phyloP scores from a whole-genome alignment of 225 moss, liverwort and hornwort genomes.

The Marchantia polymorpha region DNA sequence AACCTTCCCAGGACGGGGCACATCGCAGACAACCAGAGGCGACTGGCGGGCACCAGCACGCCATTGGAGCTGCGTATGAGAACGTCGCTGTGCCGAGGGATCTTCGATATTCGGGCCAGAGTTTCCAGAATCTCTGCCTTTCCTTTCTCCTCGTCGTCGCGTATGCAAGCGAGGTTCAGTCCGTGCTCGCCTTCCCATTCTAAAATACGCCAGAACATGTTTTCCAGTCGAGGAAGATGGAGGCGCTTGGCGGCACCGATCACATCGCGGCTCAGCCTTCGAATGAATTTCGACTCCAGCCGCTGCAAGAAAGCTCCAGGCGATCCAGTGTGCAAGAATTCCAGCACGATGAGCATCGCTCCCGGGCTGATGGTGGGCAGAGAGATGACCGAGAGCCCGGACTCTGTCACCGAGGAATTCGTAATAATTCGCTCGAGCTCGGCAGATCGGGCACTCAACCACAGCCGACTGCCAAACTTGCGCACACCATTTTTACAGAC shows the following conservation, averaged over 20 bases:
- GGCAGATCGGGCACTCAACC: slow-evolving; percentile 2
- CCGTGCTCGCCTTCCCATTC: not conserved
- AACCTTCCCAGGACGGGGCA: slow-evolving; percentile 1
- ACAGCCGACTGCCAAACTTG: slow-evolving; percentile 2
- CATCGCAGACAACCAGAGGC: not conserved
- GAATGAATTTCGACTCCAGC: not conserved
- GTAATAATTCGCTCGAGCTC: not conserved
- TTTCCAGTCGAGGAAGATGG: slow-evolving; percentile 1
- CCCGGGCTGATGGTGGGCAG: not conserved
- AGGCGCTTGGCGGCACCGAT: not conserved
- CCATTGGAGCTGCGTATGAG: not conserved
- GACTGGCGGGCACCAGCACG: slow-evolving; percentile 3
- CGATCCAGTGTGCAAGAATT: slow-evolving; percentile 1
- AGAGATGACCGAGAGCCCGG: not conserved
- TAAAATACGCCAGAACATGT: not conserved
- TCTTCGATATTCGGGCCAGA: not conserved
- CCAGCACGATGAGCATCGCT: slow-evolving; percentile 1
- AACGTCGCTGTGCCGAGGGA: not conserved
- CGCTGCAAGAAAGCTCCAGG: not conserved
- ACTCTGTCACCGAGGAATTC: not conserved
- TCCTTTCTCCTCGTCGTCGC: not conserved
- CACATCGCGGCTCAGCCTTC: not conserved
- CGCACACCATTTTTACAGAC: slow-evolving; percentile 4
- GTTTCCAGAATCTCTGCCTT: not conserved
- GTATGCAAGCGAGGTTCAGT: not conserved